Conservation (phyloP, 371 early-diverging fungal species). For the Batrachochytrium dendrobatidis region DNA sequence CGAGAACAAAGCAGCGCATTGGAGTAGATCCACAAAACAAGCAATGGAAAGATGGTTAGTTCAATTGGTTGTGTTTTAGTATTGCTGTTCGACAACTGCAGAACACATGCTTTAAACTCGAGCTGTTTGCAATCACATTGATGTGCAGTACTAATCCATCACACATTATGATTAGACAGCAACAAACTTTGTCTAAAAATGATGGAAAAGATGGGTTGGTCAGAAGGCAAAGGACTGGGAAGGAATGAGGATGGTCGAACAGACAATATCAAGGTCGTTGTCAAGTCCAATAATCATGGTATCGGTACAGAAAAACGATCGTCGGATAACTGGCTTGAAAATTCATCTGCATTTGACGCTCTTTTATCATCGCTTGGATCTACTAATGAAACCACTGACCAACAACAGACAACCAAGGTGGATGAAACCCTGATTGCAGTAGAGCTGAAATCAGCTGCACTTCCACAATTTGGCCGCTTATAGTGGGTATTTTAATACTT, state of each 20-base stretch:
- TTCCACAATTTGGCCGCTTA: not conserved
- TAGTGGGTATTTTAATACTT: not conserved
- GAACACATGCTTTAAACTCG: no score
- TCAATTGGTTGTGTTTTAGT: no score
- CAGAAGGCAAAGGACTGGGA: conserved; percentile 77
- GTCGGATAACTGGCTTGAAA: conserved; percentile 90
- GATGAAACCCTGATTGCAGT: conserved; percentile 14
- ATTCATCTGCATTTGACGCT: conserved; percentile 77
- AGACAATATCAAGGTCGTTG: conserved; percentile 78
- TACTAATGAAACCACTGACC: conserved; percentile 29
- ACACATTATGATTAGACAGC: conserved; percentile 50
- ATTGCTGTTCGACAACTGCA: no score
- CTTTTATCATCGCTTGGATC: conserved; percentile 69
- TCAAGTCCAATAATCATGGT: conserved; percentile 62
- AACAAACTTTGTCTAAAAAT: conserved; percentile 69
- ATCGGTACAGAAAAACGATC: conserved; percentile 80
- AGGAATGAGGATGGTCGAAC: conserved; percentile 73
- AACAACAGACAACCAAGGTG: conserved; percentile 30
- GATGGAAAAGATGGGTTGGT: conserved; percentile 82
- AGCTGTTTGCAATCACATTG: no score
- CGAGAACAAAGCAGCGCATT: conserved; percentile 70
- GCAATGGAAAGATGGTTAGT: conserved; percentile 74
- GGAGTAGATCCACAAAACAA: conserved; percentile 89
- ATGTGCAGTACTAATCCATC: no score
- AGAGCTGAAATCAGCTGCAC: not conserved